Evolutionary conservation across 768 basidiomycete genomes (phyloP).

Genomic region (Hebeloma cylindrosporum): DNA sequence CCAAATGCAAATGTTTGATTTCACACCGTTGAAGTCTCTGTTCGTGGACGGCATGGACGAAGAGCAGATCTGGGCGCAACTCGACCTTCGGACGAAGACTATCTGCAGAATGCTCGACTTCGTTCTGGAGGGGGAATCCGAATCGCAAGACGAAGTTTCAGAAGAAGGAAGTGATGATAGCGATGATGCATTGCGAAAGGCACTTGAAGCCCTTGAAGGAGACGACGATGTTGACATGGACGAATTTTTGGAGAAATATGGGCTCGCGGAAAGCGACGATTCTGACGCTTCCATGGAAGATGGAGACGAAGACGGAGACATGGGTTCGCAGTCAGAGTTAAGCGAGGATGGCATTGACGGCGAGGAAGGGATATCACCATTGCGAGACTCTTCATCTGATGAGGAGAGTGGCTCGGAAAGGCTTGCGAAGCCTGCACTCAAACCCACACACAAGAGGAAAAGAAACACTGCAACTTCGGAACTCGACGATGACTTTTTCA

Average conservation of each 20-base stretch:
- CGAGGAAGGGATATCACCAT: constrained; percentile 20
- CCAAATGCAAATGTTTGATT: constrained; percentile 36
- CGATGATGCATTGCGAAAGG: constrained; percentile 33
- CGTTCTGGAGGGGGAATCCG: constrained; percentile 55
- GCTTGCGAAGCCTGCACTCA: constrained; percentile 22
- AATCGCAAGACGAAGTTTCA: constrained; percentile 13
- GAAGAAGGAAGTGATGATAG: constrained; percentile 28
- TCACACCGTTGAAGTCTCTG: constrained; percentile 76
- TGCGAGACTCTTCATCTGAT: constrained; percentile 21
- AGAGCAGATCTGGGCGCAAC: constrained; percentile 92
- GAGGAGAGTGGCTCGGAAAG: constrained; percentile 28
- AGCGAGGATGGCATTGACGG: constrained; percentile 10
- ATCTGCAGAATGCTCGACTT: constrained; percentile 70
- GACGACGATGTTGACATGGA: constrained; percentile 35
- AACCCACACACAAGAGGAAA: constrained; percentile 27
- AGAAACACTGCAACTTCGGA: constrained; percentile 30
- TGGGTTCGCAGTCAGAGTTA: constrained; percentile 16
- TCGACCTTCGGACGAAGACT: constrained; percentile 76
- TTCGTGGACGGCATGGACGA: constrained; percentile 77
- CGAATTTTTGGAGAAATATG: constrained; percentile 30
- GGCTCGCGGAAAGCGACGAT: constrained; percentile 21
- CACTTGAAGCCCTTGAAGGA: constrained; percentile 31
- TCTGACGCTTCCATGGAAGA: constrained; percentile 27
- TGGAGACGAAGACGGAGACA: constrained; percentile 24
- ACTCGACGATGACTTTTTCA: constrained; percentile 91